Evolutionary conservation across 2,329 filamentous ascomycete genomes (phyloP).

Genomic region (Neophaeococcomyces aloes): DNA sequence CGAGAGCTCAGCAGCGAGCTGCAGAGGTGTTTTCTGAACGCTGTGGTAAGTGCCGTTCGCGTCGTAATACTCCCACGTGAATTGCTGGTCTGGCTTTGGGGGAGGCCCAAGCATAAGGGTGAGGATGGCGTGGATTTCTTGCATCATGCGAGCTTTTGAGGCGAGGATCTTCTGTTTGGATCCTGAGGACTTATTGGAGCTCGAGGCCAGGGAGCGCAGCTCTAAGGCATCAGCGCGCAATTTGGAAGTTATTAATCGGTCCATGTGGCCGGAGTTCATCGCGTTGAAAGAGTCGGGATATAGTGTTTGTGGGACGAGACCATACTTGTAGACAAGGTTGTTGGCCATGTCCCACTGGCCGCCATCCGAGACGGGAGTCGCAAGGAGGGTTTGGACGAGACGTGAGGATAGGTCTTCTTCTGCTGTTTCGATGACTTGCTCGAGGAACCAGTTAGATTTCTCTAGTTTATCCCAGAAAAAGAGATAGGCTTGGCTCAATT

Average conservation of each 20-base stretch:
- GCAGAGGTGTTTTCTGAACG: conserved; percentile 54
- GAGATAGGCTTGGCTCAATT: conserved; percentile 77
- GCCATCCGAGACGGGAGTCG: conserved; percentile 63
- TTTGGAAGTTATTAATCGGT: conserved; percentile 68
- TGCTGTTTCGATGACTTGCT: conserved; percentile 67
- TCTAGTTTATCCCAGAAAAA: conserved; percentile 95
- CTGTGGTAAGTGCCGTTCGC: conserved; percentile 53
- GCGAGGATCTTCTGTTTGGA: conserved; percentile 34
- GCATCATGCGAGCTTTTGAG: conserved; percentile 63
- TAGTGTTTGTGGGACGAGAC: conserved; percentile 68
- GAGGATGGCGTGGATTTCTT: conserved; percentile 69
- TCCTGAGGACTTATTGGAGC: conserved; percentile 27
- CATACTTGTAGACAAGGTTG: conserved; percentile 78
- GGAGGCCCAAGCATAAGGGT: conserved; percentile 73
- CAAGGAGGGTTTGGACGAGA: conserved; percentile 59
- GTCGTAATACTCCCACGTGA: conserved; percentile 72
- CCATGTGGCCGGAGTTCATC: conserved; percentile 57
- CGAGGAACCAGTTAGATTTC: conserved; percentile 81
- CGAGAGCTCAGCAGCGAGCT: conserved; percentile 60
- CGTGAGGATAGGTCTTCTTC: conserved; percentile 60
- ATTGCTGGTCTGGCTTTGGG: conserved; percentile 56
- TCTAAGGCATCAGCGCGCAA: conserved; percentile 73
- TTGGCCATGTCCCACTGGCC: conserved; percentile 90
- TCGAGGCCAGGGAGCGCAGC: conserved; percentile 48
- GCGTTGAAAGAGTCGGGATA: conserved; percentile 80